phyloP scores from a whole-genome alignment of 371 early-diverging fungal species.

The Smittium culicis region DNA sequence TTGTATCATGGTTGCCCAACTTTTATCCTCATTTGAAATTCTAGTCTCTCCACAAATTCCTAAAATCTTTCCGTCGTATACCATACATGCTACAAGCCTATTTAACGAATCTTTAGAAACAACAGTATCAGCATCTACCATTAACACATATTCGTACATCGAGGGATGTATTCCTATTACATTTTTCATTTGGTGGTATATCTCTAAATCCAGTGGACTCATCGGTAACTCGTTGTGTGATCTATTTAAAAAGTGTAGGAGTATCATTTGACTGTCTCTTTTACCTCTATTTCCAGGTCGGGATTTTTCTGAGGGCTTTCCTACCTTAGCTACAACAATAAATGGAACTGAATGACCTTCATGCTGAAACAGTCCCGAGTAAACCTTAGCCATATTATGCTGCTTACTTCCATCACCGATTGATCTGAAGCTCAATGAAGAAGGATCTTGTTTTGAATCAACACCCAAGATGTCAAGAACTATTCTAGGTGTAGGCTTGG shows the following conservation, averaged over 20 bases:
- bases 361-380: conserved; percentile 90
- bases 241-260: conserved; percentile 92
- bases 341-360: conserved; percentile 82
- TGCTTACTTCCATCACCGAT: conserved; percentile 78
- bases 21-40: conserved; percentile 69
- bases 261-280: conserved; percentile 97
- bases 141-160: conserved; percentile 76
- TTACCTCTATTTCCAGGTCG: conserved; percentile 97
- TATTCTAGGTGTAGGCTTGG: conserved; percentile 90
- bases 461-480: conserved; percentile 88
- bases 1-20: conserved; percentile 96
- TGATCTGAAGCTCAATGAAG: conserved; percentile 75
- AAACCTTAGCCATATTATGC: conserved; percentile 91
- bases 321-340: conserved; percentile 89
- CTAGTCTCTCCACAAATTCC: conserved; percentile 89
- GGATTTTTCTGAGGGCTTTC: conserved; percentile 57
- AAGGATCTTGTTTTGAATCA: conserved; percentile 74
- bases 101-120: conserved; percentile 68
- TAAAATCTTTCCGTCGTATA: conserved; percentile 73
- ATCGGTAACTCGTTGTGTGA: conserved; percentile 84
- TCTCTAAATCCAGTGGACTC: conserved; percentile 78
- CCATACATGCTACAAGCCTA: conserved; percentile 72
- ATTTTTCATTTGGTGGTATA: conserved; percentile 80
- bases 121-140: conserved; percentile 92
- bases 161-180: conserved; percentile 73